Base-by-base conservation (phyloP, 2,329 filamentous ascomycete species). In the Proliferodiscus dingleyae region DNA sequence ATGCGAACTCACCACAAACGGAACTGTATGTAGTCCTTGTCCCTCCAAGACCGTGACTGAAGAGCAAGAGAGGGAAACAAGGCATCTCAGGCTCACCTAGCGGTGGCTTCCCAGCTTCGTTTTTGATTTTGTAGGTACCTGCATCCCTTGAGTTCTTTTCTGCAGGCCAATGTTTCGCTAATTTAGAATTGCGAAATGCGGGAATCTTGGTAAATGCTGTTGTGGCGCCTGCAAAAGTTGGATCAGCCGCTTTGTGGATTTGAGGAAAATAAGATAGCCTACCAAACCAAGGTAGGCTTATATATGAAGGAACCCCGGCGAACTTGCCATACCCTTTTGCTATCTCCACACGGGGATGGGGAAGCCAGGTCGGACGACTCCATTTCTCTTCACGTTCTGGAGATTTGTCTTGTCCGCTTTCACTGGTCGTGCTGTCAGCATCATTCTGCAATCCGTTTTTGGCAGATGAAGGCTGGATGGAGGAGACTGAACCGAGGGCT, bases 31-130 rank as follows among this genome's bases (percentile, higher is more conserved):
- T 75, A 2, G 80, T 83, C 37, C 80, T 66, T 2, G 77, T 82
- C 0, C 80, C 81, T 4, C 81, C 80, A 5, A 85, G 64, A 0
- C 81, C 81, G 61, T 85, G 81, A 55, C 77, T 82, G 61, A 86
- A 85, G 18, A 85, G 69, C 26, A 85, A 68, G 18, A 84, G 65
- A 1, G 81, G 80, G 48, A 84, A 85, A 3, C 51, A 68, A 0
- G 78, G 75, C 47, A 56, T 62, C 23, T 64, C 62, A 2, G 56
- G 43, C 21, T 66, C 64, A 7, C 64, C 65, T 1, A 63, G 62
- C 1, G 66, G 68, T 21, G 67, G 68, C 4, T 56, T 48, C 1
- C 72, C 71, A 15, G 60, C 58, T 29, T 65, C 56, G 21, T 68
- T 67, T 51, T 71, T 71, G 6, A 67, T 66, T 30, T 66, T 63